Base-by-base conservation (phyloP, 208 protist species). In the Porcisia hertigi region DNA sequence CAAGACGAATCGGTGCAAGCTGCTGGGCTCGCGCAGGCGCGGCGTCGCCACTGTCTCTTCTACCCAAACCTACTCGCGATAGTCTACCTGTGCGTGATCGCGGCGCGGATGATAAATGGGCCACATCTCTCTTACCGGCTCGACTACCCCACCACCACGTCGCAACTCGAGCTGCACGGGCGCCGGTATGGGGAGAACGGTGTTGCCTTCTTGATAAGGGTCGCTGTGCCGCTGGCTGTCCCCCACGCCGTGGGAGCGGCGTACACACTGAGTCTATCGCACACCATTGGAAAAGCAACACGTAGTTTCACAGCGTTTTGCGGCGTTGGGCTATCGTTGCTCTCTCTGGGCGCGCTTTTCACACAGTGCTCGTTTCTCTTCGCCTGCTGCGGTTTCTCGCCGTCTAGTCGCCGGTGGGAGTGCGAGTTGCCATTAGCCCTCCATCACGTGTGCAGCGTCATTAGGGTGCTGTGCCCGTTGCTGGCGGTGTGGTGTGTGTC, bases 401-500 rank as follows among this genome's bases (percentile, higher is more conserved):
- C 45, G 11, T 30, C 75, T 23, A 89, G 84, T 57, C 71, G 82
- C 1, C 72, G 59, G n/a, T 85, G 85, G 77, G 90, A 92, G 79
- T 96, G 92, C 75, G 81, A 88, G 16, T 16, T 92, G 25, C 86
- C 90, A 1, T 89, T 90, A 73, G 86, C 89, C 41, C 81, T 94
- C n/a, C 91, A 93, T 75, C 92, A 85, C 77, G 66, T 90, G 0
- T 91, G 90, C 72, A 91, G 84, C 59, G 79, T 87, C 3, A 75
- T 87, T 23, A 83, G 87, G 12, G 52, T 84, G 53, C 57, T 80
- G 16, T 72, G 83, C 39, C 92, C 92, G 45, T 62, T 93, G 54
- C 79, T 93, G 70, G 76, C 85, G 59, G 62, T 94, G 69, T 93
- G 83, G 84, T 89, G 87, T 55, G 77, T 91, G 39, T 57, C 81